Evolutionary conservation across 2,329 filamentous ascomycete genomes (phyloP).

Genomic region (Colletotrichum tabaci): DNA sequence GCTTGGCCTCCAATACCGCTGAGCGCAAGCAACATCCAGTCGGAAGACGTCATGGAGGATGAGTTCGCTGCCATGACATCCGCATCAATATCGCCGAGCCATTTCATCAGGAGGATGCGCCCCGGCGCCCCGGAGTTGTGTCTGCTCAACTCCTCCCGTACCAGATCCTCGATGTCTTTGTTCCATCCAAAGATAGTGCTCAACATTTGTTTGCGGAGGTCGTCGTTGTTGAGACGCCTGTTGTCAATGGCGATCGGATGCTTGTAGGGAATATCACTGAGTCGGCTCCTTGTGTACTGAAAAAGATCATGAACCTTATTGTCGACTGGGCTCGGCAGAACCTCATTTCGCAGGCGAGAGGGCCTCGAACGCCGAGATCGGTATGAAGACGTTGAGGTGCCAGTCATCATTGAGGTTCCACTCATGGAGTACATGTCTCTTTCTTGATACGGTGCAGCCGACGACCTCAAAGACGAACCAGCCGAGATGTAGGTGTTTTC

Average conservation of each 20-base stretch:
- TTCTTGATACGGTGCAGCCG: conserved; percentile 51
- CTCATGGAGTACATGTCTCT: conserved; percentile 71
- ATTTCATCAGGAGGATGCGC: conserved; percentile 88
- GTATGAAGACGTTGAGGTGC: conserved; percentile 63
- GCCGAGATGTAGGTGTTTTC: conserved; percentile 79
- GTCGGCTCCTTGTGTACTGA: conserved; percentile 84
- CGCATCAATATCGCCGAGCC: conserved; percentile 88
- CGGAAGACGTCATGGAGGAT: conserved; percentile 90
- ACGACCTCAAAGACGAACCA: conserved; percentile 69
- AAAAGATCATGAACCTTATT: conserved; percentile 84
- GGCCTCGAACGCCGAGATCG: conserved; percentile 63
- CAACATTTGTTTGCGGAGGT: conserved; percentile 91
- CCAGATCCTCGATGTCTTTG: conserved; percentile 83
- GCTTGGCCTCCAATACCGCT: conserved; percentile 83
- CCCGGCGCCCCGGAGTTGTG: conserved; percentile 82
- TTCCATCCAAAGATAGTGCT: conserved; percentile 96
- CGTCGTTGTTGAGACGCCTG: conserved; percentile 78
- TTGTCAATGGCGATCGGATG: conserved; percentile 73
- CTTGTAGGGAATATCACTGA: conserved; percentile 87
- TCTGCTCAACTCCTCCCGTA: conserved; percentile 86
- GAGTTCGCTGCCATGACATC: conserved; percentile 86
- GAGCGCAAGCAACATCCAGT: conserved; percentile 96
- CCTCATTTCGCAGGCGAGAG: conserved; percentile 85
- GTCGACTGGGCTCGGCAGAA: conserved; percentile 84
- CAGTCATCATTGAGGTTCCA: conserved; percentile 60